Conservation (phyloP, 2,329 filamentous ascomycete genomes). For the Oidium heveae region DNA sequence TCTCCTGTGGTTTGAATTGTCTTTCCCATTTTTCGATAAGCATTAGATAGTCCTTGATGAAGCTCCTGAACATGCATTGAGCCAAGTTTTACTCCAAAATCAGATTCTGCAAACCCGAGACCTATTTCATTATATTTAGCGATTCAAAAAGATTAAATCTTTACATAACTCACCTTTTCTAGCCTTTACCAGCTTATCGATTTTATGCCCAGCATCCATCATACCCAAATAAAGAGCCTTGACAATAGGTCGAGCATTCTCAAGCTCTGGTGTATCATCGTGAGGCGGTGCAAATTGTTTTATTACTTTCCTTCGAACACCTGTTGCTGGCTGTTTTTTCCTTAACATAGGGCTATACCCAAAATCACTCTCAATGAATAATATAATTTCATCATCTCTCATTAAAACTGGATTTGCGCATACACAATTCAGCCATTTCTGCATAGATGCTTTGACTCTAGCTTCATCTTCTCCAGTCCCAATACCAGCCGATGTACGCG, state of each 20-base stretch:
- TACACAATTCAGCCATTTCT: conserved; percentile 86
- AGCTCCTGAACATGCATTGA: conserved; percentile 75
- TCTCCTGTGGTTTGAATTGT: conserved; percentile 83
- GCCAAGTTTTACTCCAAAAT: conserved; percentile 75
- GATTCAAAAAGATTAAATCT: conserved; percentile 5
- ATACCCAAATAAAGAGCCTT: conserved; percentile 89
- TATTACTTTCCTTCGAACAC: conserved; percentile 77
- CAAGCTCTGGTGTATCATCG: conserved; percentile 86
- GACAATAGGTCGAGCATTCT: conserved; percentile 68
- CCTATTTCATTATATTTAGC: conserved; percentile 26
- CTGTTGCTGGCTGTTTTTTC: conserved; percentile 90
- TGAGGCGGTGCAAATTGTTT: conserved; percentile 97
- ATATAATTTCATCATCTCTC: conserved; percentile 85
- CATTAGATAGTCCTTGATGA: conserved; percentile 64
- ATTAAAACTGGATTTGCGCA: conserved; percentile 82
- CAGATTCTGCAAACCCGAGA: conserved; percentile 72
- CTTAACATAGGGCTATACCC: conserved; percentile 90
- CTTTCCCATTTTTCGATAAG: conserved; percentile 86
- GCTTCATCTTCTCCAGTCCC: conserved; percentile 90
- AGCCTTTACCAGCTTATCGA: conserved; percentile 81
- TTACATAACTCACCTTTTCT: conserved; percentile 43
- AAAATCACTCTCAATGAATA: conserved; percentile 98
- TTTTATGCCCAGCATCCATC: conserved; percentile 93
- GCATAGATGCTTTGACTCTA: conserved; percentile 68
- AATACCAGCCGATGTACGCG: conserved; percentile 79